Evolutionary conservation across 306 rosid species (phyloP), one percentile per base, ranked within the genome.

Genomic region (Pterocarpus macrocarpus): DNA sequence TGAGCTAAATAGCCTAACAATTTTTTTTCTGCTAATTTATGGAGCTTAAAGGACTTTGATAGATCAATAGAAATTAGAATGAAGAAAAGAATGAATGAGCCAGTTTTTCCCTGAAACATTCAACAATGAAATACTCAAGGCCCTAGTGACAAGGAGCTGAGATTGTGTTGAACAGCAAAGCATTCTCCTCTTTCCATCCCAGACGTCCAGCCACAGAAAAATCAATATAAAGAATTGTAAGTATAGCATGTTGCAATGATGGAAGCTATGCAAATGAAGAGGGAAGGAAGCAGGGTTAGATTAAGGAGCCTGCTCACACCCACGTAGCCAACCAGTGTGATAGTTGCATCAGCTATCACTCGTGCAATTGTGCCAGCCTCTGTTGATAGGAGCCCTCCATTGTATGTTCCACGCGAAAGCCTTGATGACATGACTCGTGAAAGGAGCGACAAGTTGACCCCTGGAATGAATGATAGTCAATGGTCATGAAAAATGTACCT

Each of bases 371-470:
- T 94, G 43, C 98, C 98, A 0, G 98, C 98, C 77, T 94, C 98
- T 15, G 98, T 94, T 4, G 98, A 94, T 30, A 94, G 86, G 15
- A 94, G 80, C 39, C 98, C 98, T 2, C 94, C 94, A 36, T 94
- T 94, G 43, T 88, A 94, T 38, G 98, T 94, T 65, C 98, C 98
- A 2, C 97, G 95, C 32, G 98, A 90, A 68, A 94, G 97, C 82
- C 98, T 84, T 3, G 98, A 89, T 22, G 98, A 91, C 98, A 94
- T 94, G 14, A 94, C 98, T 83, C 97, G 83, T 2, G 98, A 94
- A 59, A 94, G 93, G 16, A 94, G 98, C 45, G 98, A 87, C 83
- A 94, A 82, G 86, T 94, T 94, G 17, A 94, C 94, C 30, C 98
- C 98, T 94, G 87, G 44, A 74, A 38, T 45, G 33, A 82, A 22